These are phyloP conservation scores for Fennellomyces sp. DNA, from an alignment of 371 early-diverging fungal species.

Conservation along the genomic window DNA sequence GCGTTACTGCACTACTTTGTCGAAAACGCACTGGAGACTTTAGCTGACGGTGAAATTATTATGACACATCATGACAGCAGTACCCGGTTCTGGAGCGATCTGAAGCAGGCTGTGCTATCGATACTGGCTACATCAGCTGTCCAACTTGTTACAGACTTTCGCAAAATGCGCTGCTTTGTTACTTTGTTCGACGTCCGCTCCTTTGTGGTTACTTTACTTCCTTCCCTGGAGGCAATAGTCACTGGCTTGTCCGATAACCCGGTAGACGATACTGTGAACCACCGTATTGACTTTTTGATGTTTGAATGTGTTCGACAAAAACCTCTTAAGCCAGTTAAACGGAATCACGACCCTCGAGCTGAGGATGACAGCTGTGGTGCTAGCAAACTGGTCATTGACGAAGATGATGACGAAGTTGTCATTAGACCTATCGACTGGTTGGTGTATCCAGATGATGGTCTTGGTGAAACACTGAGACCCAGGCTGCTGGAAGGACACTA, in stretches of 20 bases:
- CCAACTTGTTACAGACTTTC: slow-evolving; percentile 27
- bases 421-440: slow-evolving; percentile 28
- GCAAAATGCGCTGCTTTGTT: slow-evolving; percentile 69
- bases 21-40: slow-evolving; percentile 48
- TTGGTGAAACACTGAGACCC: slow-evolving; percentile 37
- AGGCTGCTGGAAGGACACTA: slow-evolving; percentile 36
- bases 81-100: slow-evolving; percentile 41
- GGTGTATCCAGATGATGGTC: slow-evolving; percentile 43
- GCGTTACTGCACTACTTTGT: slow-evolving; percentile 45
- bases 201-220: slow-evolving; percentile 67
- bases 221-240: slow-evolving; percentile 54
- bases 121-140: slow-evolving; percentile 24
- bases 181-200: slow-evolving; percentile 64
- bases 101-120: slow-evolving; percentile 27
- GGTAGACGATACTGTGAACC: background rate
- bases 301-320: slow-evolving; percentile 68
- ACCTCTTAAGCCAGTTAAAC: slow-evolving; percentile 38
- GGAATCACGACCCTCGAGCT: background rate
- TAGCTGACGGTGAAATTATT: slow-evolving; percentile 62
- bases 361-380: background rate
- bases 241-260: slow-evolving; percentile 30
- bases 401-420: slow-evolving; percentile 16
- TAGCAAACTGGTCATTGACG: background rate
- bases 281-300: slow-evolving; percentile 41
- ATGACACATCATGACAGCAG: slow-evolving; percentile 51